Evolutionary conservation across 208 protist genomes (phyloP), one percentile per base, ranked within the genome.

Genomic region (Acanthamoeba culbertsoni): DNA sequence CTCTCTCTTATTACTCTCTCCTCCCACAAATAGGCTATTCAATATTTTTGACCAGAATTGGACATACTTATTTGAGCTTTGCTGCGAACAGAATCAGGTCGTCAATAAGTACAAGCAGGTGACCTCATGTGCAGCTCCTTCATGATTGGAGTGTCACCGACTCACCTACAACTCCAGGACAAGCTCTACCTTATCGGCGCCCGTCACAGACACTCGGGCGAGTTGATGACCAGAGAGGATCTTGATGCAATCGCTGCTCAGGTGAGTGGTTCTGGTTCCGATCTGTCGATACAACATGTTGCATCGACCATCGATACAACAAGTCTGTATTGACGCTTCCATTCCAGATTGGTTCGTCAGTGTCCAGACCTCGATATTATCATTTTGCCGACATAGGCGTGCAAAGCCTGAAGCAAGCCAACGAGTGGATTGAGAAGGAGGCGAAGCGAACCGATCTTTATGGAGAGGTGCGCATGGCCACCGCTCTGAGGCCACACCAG

Each of bases 391-490:
- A 45, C 10, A 5, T 89, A 3, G 79, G 53, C 4, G 37, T 89
- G 18, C 12, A 7, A n/a, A 89, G 51, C 37, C 35, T 89, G 33
- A 68, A 59, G 51, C 51, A 59, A 51, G 51, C 55, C 33, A 59
- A 65, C 18, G 51, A 65, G 20, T 89, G 79, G 79, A 65, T 89
- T 35, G 79, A 89, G 35, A 43, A 42, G 0, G 79, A 89, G 37
- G 79, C 79, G n/a, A 89, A 89, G 79, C 79, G 79, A 16, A 89
- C 79, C 6, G 79, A 89, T 14, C 79, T 89, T 26, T 89, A 89
- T 37, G 79, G 79, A 65, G 79, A 89, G 35, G 79, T 89, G 20
- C 43, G 10, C n/a, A n/a, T n/a, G n/a, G n/a, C n/a, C n/a, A n/a
- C n/a, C n/a, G n/a, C n/a, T n/a, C n/a, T n/a, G n/a, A n/a, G n/a